Evolutionary conservation across 495 filamentous ascomycete genomes (phyloP), one percentile per base, ranked within the genome.

Genomic region (Hypoxylon crocopeplum): DNA sequence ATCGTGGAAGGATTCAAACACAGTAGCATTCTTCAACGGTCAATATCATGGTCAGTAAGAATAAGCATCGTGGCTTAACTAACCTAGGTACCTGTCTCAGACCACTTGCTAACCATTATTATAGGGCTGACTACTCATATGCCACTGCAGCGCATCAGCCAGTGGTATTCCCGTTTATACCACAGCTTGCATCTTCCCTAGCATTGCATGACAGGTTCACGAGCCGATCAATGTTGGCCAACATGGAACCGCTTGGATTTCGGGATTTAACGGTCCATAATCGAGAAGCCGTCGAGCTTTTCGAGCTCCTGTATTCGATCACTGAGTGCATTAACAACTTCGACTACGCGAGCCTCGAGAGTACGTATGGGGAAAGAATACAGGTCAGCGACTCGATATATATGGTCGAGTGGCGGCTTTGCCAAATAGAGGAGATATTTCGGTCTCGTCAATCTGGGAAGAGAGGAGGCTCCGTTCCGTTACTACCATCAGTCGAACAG

Each of bases 381-480:
- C 60, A 63, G 10, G 53, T 70, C 36, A 70, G 67, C 54, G 56
- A 70, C 47, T 68, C 67, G 10, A 70, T 70, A n/a, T 70, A 70
- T 16, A 53, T 65, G 29, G 51, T 62, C 7, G 67, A 70, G 52
- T 70, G 64, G 64, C 64, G 61, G 22, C 64, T 70, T 27, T 70
- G 66, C 17, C 54, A 68, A 4, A 20, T 70, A 7, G 67, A 65
- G 36, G 37, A 68, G 17, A 17, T 48, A 2, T 62, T 51, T 24
- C 60, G 64, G 33, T 55, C 46, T 5, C 57, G 56, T 3, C 48
- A 56, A 13, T 47, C 53, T 19, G 49, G 38, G 24, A 57, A 36
- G 20, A 41, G 51, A 20, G 37, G 46, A n/a, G 45, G 41, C 15
- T 62, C 64, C 17, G 38, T 50, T 16, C 38, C 56, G 8, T n/a